A percentile compares a stretch with the other conserved stretches of the same genome.
Evolutionary conservation across 306 rosid species (phyloP).

Genomic region (Vigna trinervia): DNA sequence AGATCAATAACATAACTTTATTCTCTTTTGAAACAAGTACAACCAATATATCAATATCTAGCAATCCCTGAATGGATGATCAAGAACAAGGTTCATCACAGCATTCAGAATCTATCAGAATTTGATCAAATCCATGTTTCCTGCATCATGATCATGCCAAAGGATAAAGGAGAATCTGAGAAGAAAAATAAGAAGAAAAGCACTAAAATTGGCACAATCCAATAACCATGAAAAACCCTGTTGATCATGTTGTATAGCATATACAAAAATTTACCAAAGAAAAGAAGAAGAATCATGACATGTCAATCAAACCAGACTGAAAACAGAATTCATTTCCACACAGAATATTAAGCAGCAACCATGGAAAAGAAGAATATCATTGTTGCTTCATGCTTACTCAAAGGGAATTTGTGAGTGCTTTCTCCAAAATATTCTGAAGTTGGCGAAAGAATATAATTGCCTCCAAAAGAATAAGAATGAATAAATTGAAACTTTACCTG

Average conservation of each 20-base stretch:
- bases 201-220: conserved; percentile 3
- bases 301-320: conserved; percentile 31
- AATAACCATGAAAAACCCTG: not conserved
- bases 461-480: not conserved
- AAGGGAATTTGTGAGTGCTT: not conserved
- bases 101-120: conserved; percentile 15
- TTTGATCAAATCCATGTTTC: conserved; percentile 26
- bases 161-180: conserved; percentile 6
- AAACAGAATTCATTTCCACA: conserved; percentile 8
- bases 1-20: not conserved
- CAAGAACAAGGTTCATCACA: not conserved
- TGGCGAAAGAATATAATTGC: not conserved
- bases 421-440: conserved; percentile 16
- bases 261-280: conserved; percentile 22
- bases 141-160: conserved; percentile 16
- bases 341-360: not conserved
- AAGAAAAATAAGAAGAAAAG: not conserved
- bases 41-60: conserved; percentile 1
- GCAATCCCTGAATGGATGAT: not conserved
- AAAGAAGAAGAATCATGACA: conserved; percentile 4
- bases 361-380: not conserved
- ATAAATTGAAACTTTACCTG: conserved; percentile 23
- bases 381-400: conserved; percentile 42
- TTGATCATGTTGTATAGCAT: not conserved
- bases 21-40: conserved; percentile 10